A percentile compares a stretch with the other conserved stretches of the same genome.
phyloP scores from a whole-genome alignment of 2,329 filamentous ascomycete species.

The Xylariaceae sp. region DNA sequence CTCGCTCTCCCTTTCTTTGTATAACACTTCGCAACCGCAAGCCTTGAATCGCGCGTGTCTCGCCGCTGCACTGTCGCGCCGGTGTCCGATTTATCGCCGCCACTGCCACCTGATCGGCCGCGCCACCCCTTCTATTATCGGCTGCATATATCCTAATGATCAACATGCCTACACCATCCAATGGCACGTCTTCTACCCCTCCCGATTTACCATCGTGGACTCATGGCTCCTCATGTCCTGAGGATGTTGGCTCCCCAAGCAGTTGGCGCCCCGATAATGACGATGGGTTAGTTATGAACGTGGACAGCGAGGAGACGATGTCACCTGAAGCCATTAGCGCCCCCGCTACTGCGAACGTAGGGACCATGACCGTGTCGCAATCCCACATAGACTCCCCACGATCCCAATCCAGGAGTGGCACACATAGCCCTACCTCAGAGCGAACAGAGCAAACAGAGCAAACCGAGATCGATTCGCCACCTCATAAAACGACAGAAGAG shows the following conservation, averaged over 20 bases:
- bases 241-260: slow-evolving; percentile 24
- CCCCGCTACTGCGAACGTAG: slow-evolving; percentile 13
- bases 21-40: slow-evolving; percentile 6
- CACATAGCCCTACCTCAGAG: slow-evolving; percentile 20
- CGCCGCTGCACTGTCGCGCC: slow-evolving; percentile 9
- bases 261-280: slow-evolving; percentile 26
- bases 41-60: background rate
- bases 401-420: slow-evolving; percentile 23
- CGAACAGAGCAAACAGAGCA: background rate
- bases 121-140: slow-evolving; percentile 6
- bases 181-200: slow-evolving; percentile 21
- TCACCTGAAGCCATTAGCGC: slow-evolving; percentile 25
- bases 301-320: slow-evolving; percentile 22
- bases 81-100: slow-evolving; percentile 10
- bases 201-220: slow-evolving; percentile 27
- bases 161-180: slow-evolving; percentile 31
- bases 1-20: slow-evolving; percentile 11
- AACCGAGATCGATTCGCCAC: slow-evolving; percentile 18
- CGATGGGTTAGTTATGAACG: slow-evolving; percentile 27
- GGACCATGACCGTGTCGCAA: slow-evolving; percentile 23
- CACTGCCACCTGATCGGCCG: slow-evolving; percentile 2
- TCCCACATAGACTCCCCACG: slow-evolving; percentile 27
- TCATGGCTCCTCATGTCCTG: slow-evolving; percentile 31
- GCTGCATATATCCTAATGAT: slow-evolving; percentile 7
- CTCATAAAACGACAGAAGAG: slow-evolving; percentile 24